A percentile compares a stretch with the other conserved stretches of the same genome.
phyloP scores from a whole-genome alignment of 2,329 filamentous ascomycete species.

The Cytospora leucostoma region DNA sequence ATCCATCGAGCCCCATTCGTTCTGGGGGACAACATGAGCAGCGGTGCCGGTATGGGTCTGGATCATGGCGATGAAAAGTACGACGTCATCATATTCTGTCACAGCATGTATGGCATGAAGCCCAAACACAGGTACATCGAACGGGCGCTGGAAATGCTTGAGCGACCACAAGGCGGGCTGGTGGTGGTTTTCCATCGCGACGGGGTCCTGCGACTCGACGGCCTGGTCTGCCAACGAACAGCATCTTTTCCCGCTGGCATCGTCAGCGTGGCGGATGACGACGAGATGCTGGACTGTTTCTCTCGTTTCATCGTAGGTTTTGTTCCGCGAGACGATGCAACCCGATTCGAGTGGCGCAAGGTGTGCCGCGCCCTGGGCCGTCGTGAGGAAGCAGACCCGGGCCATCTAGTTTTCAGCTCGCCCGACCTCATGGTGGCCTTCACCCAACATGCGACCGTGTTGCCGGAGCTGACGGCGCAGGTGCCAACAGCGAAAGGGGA shows the following conservation, averaged over 20 bases:
- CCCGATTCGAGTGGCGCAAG: conserved; percentile 49
- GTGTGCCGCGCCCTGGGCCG: conserved; percentile 52
- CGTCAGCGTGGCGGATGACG: conserved; percentile 46
- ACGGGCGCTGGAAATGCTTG: conserved; percentile 50
- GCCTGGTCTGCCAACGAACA: conserved; percentile 50
- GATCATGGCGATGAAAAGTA: conserved; percentile 42
- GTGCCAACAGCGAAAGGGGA: conserved; percentile 40
- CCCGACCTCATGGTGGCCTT: conserved; percentile 56
- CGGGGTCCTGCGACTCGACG: conserved; percentile 44
- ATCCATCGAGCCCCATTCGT: conserved; percentile 45
- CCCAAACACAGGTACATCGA: conserved; percentile 49
- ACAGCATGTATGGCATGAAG: conserved; percentile 64
- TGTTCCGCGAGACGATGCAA: conserved; percentile 36
- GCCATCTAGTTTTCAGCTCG: conserved; percentile 48
- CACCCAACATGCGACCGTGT: conserved; percentile 44
- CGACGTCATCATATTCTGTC: conserved; percentile 61
- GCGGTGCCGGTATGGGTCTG: conserved; percentile 29
- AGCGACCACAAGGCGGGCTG: conserved; percentile 40
- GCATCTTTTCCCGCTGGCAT: conserved; percentile 49
- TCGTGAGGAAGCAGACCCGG: conserved; percentile 39
- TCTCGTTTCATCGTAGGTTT: conserved; percentile 54
- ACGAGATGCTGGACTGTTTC: conserved; percentile 52
- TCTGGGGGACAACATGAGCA: conserved; percentile 33
- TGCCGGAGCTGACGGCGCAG: conserved; percentile 45
- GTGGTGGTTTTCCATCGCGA: conserved; percentile 60